Base-by-base conservation (phyloP, 352 stramenopile genomes). In the Phytophthora europaea region DNA sequence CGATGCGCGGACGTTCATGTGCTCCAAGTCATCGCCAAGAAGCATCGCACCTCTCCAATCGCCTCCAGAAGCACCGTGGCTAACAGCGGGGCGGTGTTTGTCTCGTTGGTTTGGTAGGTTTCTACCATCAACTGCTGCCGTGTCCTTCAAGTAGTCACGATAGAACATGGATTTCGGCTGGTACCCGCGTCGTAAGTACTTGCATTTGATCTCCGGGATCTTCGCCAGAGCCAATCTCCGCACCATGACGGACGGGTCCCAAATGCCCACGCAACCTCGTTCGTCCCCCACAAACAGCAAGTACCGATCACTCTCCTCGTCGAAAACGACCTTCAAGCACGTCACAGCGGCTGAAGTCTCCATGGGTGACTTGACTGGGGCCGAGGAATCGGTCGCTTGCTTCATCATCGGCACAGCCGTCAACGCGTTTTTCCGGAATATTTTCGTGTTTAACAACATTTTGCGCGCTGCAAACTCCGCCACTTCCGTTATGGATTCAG, bases 211-310 rank as follows among this genome's bases (percentile, higher is more conserved):
- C 51, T 91, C 81, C 0, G 85, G 82, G 53, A 93, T 92, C 50
- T 89, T 87, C 2, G 80, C 76, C 6, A 94, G 48, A 3, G 77
- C 62, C 0, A 92, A 63, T 16, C 83, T 78, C n/a, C 67, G 62
- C 40, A 90, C 81, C 81, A 91, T 90, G 3, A 56, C 23, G 7
- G 63, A 74, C 1, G 90, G 75, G 31, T 88, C 79, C 84, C 85
- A 93, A 26, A 92, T 57, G 0, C 82, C 75, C 0, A 92, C 61
- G 3, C 78, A 61, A 2, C 85, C 85, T 38, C 66, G 52, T 51
- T 93, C 87, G 33, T 94, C 87, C 1, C 85, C 87, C 0, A 84
- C 80, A 34, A 94, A 84, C 1, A 94, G 66, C 22, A 93, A 52
- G 45, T 90, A 87, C 3, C 72, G 76, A 22, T 76, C 52, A 20